Conservation (phyloP, 2,329 filamentous ascomycete genomes). For the Akanthomyces uredinophilus region DNA sequence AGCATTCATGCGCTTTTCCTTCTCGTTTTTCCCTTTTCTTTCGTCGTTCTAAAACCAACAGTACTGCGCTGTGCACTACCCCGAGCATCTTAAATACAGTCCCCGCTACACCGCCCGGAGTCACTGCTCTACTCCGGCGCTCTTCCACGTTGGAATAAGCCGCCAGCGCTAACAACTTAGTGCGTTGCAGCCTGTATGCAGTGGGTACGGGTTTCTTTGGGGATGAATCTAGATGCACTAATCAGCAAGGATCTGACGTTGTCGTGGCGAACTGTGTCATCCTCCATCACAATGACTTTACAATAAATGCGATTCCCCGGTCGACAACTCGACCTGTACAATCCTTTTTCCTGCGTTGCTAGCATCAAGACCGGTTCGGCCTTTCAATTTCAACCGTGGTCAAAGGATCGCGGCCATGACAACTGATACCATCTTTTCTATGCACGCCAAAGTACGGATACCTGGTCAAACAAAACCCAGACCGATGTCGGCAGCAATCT, state of each 20-base stretch:
- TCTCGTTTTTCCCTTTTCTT: background rate
- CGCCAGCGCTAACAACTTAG: background rate
- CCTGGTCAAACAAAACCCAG: background rate
- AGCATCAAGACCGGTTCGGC: background rate
- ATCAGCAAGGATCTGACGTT: background rate
- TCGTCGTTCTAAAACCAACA: too few relatives aligned
- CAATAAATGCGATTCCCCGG: background rate
- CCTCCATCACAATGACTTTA: background rate
- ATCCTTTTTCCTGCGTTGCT: too few relatives aligned
- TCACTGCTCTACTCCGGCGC: background rate
- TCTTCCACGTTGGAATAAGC: background rate
- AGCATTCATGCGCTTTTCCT: too few relatives aligned
- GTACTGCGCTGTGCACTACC: too few relatives aligned
- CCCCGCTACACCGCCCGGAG: conserved; percentile 3
- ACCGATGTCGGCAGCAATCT: conserved; percentile 1
- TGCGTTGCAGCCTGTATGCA: background rate
- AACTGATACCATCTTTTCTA: too few relatives aligned
- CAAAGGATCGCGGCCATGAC: background rate
- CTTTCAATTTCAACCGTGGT: background rate
- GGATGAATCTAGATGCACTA: background rate
- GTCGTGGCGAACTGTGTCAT: background rate
- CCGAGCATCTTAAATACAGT: background rate
- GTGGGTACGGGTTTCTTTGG: conserved; percentile 2
- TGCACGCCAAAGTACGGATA: too few relatives aligned
- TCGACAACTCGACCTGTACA: background rate